Conservation (phyloP, 2,329 filamentous ascomycete genomes). For the Fusarium coffeatum region DNA sequence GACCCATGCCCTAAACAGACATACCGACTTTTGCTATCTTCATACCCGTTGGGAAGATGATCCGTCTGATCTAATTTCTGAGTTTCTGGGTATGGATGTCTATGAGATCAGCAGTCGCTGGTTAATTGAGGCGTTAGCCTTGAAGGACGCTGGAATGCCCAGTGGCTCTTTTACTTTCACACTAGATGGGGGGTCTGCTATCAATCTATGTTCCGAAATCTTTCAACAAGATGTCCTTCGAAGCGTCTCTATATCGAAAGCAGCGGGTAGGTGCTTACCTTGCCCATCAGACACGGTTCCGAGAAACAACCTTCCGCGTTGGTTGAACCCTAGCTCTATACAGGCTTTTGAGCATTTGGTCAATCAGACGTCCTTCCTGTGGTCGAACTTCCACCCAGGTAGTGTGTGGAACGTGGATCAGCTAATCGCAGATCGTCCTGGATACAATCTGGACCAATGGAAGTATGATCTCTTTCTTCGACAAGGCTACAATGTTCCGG, state of each 20-base stretch:
- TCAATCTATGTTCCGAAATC: neutral
- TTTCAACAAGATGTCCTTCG: neutral
- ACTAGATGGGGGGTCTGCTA: neutral
- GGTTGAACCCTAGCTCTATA: neutral
- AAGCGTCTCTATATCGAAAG: neutral
- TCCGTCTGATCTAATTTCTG: no score
- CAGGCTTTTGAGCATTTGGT: neutral
- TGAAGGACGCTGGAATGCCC: conserved; percentile 1
- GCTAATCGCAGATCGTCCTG: neutral
- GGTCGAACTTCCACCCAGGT: neutral
- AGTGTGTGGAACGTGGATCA: neutral
- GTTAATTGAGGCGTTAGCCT: fast-evolving
- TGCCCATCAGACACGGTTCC: fast-evolving
- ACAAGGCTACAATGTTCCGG: no score
- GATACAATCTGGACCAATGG: neutral
- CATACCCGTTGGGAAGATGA: no score
- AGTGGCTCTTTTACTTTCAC: neutral
- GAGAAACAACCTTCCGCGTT: no score
- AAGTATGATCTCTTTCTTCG: fast-evolving
- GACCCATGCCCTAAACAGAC: fast-evolving
- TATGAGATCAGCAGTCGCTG: neutral
- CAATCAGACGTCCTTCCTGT: neutral
- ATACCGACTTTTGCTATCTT: no score
- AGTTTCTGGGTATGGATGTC: no score
- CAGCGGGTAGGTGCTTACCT: neutral